Conservation (phyloP, 768 basidiomycete genomes). For the Gymnopilus dilepis region DNA sequence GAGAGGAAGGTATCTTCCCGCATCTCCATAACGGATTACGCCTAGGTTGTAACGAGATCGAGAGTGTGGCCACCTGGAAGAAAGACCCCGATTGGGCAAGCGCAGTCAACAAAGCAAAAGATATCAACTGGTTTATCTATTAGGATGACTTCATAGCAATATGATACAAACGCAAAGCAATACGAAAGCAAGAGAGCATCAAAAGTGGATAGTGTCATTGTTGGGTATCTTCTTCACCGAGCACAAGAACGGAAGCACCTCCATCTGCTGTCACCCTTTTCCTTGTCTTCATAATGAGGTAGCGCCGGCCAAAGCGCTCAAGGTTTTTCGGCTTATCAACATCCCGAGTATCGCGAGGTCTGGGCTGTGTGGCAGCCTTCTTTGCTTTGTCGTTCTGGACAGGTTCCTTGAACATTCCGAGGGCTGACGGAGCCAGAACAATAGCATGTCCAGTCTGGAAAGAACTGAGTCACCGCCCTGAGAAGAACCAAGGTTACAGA, state of each 20-base stretch:
- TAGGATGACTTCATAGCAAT: slow-evolving; percentile 9
- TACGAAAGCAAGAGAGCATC: neutral
- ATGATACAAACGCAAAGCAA: neutral
- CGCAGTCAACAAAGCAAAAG: slow-evolving; percentile 25
- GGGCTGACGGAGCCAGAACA: slow-evolving; percentile 67
- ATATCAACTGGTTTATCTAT: slow-evolving; percentile 31
- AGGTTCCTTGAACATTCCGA: slow-evolving; percentile 43
- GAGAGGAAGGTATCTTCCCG: slow-evolving; percentile 54
- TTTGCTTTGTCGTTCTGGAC: slow-evolving; percentile 6
- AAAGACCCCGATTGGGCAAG: slow-evolving; percentile 25
- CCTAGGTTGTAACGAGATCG: slow-evolving; percentile 51
- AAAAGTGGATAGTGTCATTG: neutral
- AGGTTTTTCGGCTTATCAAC: slow-evolving; percentile 29
- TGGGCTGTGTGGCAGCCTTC: neutral
- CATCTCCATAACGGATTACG: slow-evolving; percentile 55
- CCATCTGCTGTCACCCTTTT: slow-evolving; percentile 67
- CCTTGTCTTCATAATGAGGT: slow-evolving; percentile 65
- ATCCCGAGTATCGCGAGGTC: neutral
- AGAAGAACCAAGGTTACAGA: too few species aligned
- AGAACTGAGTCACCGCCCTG: neutral
- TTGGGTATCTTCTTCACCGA: slow-evolving; percentile 15
- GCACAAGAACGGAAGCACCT: slow-evolving; percentile 60
- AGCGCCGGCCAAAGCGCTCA: slow-evolving; percentile 60
- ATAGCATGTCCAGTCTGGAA: slow-evolving; percentile 74
- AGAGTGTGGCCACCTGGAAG: slow-evolving; percentile 39